Percentiles rank a stretch among this genome's conserved stretches.
Evolutionary conservation across 257 asterid species (phyloP).

Genomic region (Ocimum tenuiflorum): DNA sequence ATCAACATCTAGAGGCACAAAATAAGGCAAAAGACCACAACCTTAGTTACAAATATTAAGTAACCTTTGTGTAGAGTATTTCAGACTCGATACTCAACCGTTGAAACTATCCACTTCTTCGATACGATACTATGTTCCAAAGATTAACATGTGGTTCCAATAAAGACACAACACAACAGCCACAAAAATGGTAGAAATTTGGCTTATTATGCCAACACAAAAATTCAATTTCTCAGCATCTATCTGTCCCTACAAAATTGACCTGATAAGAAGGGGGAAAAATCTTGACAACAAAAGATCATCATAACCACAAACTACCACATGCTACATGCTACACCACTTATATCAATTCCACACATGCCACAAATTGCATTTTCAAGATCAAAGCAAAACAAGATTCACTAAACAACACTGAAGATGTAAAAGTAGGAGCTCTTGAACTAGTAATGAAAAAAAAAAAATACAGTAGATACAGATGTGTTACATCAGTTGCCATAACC

Average conservation of each 20-base stretch:
- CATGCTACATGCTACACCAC: constrained; percentile 10
- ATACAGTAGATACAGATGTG: not conserved
- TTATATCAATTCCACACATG: not conserved
- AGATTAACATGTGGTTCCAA: not conserved
- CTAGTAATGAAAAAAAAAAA: not conserved
- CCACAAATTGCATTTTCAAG: not conserved
- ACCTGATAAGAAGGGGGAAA: not conserved
- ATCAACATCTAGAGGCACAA: too few relatives aligned
- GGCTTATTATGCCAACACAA: not conserved
- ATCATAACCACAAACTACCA: not conserved
- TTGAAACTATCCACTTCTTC: too few relatives aligned
- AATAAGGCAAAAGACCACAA: too few relatives aligned
- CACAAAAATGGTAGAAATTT: not conserved
- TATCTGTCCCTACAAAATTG: too few relatives aligned
- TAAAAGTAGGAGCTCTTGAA: not conserved
- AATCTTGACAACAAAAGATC: not conserved
- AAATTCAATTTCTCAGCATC: too few relatives aligned
- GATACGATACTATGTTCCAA: not conserved
- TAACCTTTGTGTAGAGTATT: too few relatives aligned
- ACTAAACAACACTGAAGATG: not conserved
- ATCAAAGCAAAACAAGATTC: not conserved
- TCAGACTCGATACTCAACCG: too few relatives aligned
- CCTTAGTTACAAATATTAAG: too few relatives aligned
- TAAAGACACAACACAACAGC: too few relatives aligned
- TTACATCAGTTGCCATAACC: not conserved